Percentiles rank a stretch among this genome's conserved stretches.
These are phyloP conservation scores for Santalum album DNA, from an alignment of 164 flowering plant genomes.

Conservation along the genomic window DNA sequence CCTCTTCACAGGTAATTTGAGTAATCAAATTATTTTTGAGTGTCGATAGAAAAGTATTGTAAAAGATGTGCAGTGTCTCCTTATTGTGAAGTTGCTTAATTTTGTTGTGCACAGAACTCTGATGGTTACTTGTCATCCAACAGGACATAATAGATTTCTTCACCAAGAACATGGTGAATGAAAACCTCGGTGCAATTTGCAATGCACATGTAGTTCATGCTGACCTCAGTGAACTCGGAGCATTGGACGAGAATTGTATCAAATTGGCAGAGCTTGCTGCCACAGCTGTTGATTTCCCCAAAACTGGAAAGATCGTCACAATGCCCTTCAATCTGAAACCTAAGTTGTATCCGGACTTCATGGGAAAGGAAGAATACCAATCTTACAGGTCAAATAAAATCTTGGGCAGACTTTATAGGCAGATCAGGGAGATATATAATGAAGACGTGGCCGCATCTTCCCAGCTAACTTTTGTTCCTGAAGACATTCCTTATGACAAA, in stretches of 20 bases:
- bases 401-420: slow-evolving; percentile 67
- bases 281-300: slow-evolving; percentile 89
- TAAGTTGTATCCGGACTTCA: slow-evolving; percentile 80
- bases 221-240: slow-evolving; percentile 68
- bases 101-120: background rate
- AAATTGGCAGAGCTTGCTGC: slow-evolving; percentile 82
- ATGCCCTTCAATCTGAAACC: slow-evolving; percentile 73
- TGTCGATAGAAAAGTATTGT: too few species aligned
- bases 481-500: slow-evolving; percentile 45
- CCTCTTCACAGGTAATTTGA: too few species aligned
- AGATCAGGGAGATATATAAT: slow-evolving; percentile 37
- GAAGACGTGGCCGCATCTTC: slow-evolving; percentile 18
- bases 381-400: slow-evolving; percentile 68
- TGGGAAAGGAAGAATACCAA: slow-evolving; percentile 70
- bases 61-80: too few species aligned
- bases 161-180: slow-evolving; percentile 61
- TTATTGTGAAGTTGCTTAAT: background rate
- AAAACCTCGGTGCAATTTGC: slow-evolving; percentile 73
- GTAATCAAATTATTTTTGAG: too few species aligned
- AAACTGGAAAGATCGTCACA: slow-evolving; percentile 69
- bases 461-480: slow-evolving; percentile 13
- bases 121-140: slow-evolving; percentile 7
- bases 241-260: slow-evolving; percentile 72
- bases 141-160: slow-evolving; percentile 88
- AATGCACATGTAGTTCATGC: slow-evolving; percentile 98